These are phyloP conservation scores for Excoecaria cochinchinensis DNA, from an alignment of 345 rosid species.

Conservation along the genomic window DNA sequence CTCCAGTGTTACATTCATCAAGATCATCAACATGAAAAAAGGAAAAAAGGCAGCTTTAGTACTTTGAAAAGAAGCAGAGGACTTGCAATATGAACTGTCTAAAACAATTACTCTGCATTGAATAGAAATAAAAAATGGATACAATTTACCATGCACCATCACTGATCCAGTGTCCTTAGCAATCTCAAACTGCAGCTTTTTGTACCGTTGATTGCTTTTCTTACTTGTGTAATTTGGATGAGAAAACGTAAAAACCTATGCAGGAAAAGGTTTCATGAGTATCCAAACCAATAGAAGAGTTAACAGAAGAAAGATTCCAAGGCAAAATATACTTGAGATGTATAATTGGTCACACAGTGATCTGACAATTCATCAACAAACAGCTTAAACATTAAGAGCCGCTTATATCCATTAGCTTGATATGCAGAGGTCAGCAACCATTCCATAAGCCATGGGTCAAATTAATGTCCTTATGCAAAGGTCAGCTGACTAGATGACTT, in stretches of 20 bases:
- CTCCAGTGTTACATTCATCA: not conserved
- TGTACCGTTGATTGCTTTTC: conserved; percentile 73
- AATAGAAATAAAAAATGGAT: not conserved
- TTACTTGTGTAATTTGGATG: conserved; percentile 69
- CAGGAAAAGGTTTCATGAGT: conserved; percentile 18
- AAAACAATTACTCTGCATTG: not conserved
- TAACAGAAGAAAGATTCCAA: not conserved
- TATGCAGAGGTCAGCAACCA: not conserved
- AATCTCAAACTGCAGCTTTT: conserved; percentile 66
- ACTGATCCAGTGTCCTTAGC: conserved; percentile 77
- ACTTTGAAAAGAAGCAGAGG: not conserved
- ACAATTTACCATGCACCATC: conserved; percentile 75
- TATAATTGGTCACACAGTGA: conserved; percentile 6
- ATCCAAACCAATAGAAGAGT: not conserved
- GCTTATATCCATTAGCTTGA: not conserved
- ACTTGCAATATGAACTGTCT: not conserved
- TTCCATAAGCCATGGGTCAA: conserved; percentile 1
- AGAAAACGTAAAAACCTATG: conserved; percentile 82
- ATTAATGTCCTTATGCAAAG: not conserved
- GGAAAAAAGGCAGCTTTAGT: not conserved
- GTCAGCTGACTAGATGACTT: conserved; percentile 33
- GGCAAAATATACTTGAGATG: not conserved
- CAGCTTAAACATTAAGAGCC: not conserved
- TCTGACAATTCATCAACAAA: conserved; percentile 6
- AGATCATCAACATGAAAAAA: not conserved